A percentile compares a stretch with the other conserved stretches of the same genome.
Evolutionary conservation across 2,329 filamentous ascomycete species (phyloP).

Genomic region (Trichoderma cornu-damae): DNA sequence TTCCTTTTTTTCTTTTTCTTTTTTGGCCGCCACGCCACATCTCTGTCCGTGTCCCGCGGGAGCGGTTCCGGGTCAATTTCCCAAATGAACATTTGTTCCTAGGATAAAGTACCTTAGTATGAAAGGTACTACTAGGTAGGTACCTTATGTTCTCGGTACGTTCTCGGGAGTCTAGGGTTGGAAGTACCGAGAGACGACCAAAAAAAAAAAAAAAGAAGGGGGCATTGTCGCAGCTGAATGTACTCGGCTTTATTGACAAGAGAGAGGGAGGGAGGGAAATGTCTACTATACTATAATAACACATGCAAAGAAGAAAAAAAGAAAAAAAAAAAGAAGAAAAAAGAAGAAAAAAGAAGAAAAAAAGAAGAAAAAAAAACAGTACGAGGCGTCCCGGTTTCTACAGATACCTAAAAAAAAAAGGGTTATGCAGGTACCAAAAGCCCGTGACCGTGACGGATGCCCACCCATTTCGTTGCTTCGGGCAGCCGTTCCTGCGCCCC

Average conservation of each 20-base stretch:
- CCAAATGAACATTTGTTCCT: no score
- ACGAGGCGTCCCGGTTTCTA: no score
- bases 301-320: neutral
- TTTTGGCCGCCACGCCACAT: neutral
- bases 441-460: no score
- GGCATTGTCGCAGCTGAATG: no score
- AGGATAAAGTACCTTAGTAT: no score
- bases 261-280: neutral
- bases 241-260: no score
- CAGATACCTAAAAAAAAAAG: no score
- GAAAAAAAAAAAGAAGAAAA: neutral
- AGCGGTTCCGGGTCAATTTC: slow-evolving; percentile 11
- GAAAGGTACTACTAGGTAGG: no score
- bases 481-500: neutral
- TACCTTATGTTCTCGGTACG: no score
- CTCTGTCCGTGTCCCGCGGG: slow-evolving; percentile 7
- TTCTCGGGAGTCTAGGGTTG: neutral
- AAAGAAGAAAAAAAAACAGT: neutral
- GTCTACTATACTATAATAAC: neutral
- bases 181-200: neutral
- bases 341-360: neutral
- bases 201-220: neutral
- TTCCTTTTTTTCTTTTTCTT: neutral
- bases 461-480: neutral
- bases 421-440: no score